A percentile compares a stretch with the other conserved stretches of the same genome.
Conservation (phyloP, 108 stramenopile species). For the Epithemia pelagica region DNA sequence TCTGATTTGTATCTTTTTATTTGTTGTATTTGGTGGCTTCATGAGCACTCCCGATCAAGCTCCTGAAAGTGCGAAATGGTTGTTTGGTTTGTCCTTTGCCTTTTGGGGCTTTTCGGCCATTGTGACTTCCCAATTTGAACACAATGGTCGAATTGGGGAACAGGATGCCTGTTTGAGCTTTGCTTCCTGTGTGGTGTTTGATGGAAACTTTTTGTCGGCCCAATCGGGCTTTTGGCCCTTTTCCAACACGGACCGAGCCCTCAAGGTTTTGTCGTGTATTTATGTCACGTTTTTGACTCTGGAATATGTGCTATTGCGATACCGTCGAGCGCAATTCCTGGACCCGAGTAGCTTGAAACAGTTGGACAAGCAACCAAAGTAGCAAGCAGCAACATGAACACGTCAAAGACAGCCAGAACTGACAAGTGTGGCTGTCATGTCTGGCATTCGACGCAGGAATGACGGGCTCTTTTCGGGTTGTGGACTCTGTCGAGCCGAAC, state of each 20-base stretch:
- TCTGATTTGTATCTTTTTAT: neutral
- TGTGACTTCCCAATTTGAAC: neutral
- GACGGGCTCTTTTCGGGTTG: too few relatives aligned
- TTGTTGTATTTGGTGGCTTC: neutral
- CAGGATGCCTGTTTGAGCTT: neutral
- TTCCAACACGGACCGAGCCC: neutral
- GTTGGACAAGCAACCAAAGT: neutral
- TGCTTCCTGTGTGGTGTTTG: neutral
- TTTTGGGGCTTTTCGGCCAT: neutral
- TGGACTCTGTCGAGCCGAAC: too few relatives aligned
- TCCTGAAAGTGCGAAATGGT: neutral
- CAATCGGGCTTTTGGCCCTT: neutral
- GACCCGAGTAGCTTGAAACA: neutral
- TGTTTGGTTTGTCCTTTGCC: neutral
- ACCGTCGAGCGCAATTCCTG: neutral
- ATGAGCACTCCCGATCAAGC: neutral
- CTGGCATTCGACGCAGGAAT: too few relatives aligned
- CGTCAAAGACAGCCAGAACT: too few relatives aligned
- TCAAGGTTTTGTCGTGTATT: neutral
- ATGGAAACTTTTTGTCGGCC: neutral
- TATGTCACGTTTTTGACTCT: neutral
- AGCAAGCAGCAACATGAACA: too few relatives aligned
- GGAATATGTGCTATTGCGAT: neutral
- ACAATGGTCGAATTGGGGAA: neutral
- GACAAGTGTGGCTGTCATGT: too few relatives aligned